These are phyloP conservation scores for Cytospora paraplurivora DNA, from an alignment of 2,329 filamentous ascomycete genomes.

Conservation along the genomic window DNA sequence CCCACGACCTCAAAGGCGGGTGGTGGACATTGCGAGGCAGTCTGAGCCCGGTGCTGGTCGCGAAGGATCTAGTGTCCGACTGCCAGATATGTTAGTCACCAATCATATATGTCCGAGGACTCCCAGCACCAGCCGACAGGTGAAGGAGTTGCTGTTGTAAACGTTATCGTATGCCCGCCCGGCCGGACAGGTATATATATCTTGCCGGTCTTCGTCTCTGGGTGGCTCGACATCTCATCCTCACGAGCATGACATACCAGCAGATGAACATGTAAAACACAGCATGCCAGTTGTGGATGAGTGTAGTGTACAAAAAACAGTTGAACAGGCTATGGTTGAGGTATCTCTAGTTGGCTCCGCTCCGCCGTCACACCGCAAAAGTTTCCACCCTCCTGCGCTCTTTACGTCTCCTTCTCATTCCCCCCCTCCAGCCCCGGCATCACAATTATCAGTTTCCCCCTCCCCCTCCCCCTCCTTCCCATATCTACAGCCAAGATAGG, in stretches of 20 bases:
- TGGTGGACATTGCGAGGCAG: too few species aligned
- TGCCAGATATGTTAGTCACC: background rate
- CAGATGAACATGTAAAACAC: conserved; percentile 6
- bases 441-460: conserved; percentile 26
- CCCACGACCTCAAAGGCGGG: too few species aligned
- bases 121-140: background rate
- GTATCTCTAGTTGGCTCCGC: conserved; percentile 29
- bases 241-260: background rate
- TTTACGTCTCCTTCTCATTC: conserved; percentile 3
- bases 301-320: conserved; percentile 28
- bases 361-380: conserved; percentile 26
- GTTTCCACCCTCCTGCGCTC: conserved; percentile 5
- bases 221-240: background rate
- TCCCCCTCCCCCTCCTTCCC: conserved; percentile 25
- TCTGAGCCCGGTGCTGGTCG: background rate
- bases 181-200: background rate
- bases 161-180: background rate
- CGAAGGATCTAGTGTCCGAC: background rate
- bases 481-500: conserved; percentile 33
- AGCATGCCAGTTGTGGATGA: conserved; percentile 18
- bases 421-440: conserved; percentile 15
- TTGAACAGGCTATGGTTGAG: conserved; percentile 31
- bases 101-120: background rate
- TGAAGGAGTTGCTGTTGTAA: background rate
- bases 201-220: background rate